These are phyloP conservation scores for Amylocystis lapponica DNA, from an alignment of 768 basidiomycete species.

Conservation along the genomic window DNA sequence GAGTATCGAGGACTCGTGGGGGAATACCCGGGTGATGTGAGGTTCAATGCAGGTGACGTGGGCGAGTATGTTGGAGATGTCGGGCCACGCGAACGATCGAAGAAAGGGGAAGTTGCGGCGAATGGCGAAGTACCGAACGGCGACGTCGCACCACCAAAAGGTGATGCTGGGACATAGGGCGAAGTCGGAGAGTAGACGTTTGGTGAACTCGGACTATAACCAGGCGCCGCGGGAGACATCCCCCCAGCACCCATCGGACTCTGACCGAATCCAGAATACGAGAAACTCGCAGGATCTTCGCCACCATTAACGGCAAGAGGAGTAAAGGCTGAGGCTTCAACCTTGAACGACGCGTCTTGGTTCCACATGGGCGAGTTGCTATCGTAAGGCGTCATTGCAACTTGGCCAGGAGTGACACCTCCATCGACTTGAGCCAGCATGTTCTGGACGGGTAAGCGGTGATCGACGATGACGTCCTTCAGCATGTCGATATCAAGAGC, in stretches of 20 bases:
- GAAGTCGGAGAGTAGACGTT: constrained; percentile 87
- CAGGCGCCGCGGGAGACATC: constrained; percentile 84
- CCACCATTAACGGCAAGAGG: constrained; percentile 80
- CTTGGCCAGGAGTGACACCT: constrained; percentile 87
- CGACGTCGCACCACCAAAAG: constrained; percentile 77
- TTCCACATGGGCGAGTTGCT: constrained; percentile 80
- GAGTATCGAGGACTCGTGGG: constrained; percentile 79
- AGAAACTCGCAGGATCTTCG: constrained; percentile 76
- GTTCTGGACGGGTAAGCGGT: constrained; percentile 76
- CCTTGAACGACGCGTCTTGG: constrained; percentile 68
- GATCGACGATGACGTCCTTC: constrained; percentile 97
- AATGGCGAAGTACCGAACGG: constrained; percentile 79
- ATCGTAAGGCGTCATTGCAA: constrained; percentile 96
- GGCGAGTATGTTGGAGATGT: constrained; percentile 88
- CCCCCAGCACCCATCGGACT: constrained; percentile 80
- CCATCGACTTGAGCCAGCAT: constrained; percentile 79
- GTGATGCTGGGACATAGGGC: constrained; percentile 82
- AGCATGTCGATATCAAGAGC: constrained; percentile 97
- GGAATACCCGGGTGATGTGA: constrained; percentile 70
- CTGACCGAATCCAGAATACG: constrained; percentile 66
- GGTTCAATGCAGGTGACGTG: constrained; percentile 76
- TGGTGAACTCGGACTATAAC: constrained; percentile 90
- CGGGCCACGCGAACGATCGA: constrained; percentile 53
- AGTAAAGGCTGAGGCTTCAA: constrained; percentile 90
- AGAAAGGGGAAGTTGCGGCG: constrained; percentile 83